Conservation (phyloP, 495 filamentous ascomycete species). For the Chaetomidium leptoderma region DNA sequence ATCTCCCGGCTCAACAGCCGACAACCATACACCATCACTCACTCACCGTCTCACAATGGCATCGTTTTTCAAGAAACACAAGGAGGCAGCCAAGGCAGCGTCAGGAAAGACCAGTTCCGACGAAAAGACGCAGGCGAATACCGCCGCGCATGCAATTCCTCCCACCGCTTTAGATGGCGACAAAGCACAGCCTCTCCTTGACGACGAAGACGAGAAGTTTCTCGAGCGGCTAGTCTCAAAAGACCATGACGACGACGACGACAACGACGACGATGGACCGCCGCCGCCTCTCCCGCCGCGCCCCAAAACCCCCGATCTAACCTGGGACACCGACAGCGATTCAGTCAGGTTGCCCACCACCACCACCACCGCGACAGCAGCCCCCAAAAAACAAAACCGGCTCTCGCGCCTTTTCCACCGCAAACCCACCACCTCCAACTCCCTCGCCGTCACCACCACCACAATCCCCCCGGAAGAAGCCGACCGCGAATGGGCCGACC, state of each 20-base stretch:
- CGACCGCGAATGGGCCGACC: slow-evolving; percentile 64
- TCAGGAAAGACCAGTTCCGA: slow-evolving; percentile 11
- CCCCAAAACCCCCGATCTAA: slow-evolving; percentile 42
- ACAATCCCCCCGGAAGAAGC: slow-evolving; percentile 22
- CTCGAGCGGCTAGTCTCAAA: slow-evolving; percentile 40
- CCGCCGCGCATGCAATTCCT: slow-evolving; percentile 2
- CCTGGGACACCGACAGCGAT: slow-evolving; percentile 38
- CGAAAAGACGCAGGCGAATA: slow-evolving; percentile 23
- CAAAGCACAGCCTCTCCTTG: slow-evolving; percentile 32
- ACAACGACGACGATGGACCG: slow-evolving; percentile 30
- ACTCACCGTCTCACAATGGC: slow-evolving; percentile 1
- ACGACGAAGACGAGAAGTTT: slow-evolving; percentile 43
- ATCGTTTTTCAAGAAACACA: slow-evolving; percentile 26
- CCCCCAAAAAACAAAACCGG: slow-evolving; percentile 22
- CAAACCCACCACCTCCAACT: slow-evolving; percentile 18
- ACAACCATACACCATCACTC: neutral
- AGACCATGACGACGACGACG: slow-evolving; percentile 8
- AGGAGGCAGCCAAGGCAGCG: slow-evolving; percentile 22
- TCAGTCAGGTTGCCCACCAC: slow-evolving; percentile 24
- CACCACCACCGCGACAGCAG: slow-evolving; percentile 8
- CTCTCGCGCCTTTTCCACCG: slow-evolving; percentile 29
- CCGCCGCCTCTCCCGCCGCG: slow-evolving; percentile 41
- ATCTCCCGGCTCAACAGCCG: neutral
- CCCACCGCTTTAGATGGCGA: neutral
- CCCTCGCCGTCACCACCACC: slow-evolving; percentile 24